phyloP scores from a whole-genome alignment of 345 rosid genomes.

The Acer negundo region DNA sequence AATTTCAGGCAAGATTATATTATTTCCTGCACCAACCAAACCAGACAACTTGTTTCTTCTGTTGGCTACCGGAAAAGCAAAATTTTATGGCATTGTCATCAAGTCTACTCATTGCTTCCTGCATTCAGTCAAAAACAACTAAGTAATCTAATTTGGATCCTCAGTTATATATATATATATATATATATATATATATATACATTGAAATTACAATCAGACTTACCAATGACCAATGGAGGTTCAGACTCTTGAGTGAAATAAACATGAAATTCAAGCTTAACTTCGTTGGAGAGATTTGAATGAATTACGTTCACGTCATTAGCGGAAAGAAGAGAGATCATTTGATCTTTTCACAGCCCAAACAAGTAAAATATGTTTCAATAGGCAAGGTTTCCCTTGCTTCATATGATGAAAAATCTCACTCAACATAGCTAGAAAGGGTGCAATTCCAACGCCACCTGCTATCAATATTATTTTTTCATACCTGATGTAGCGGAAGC shows the following conservation, averaged over 20 bases:
- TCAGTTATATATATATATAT: too few relatives aligned
- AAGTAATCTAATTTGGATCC: too few relatives aligned
- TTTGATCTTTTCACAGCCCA: constrained; percentile 49
- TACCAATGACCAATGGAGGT: constrained; percentile 47
- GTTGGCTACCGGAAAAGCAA: constrained; percentile 5
- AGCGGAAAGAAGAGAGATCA: constrained; percentile 41
- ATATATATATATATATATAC: too few relatives aligned
- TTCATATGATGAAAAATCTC: constrained; percentile 42
- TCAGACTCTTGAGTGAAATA: constrained; percentile 47
- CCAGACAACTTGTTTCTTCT: constrained; percentile 33
- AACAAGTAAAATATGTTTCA: constrained; percentile 37
- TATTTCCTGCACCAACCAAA: constrained; percentile 45
- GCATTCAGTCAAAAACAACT: background rate
- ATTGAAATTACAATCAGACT: constrained; percentile 9
- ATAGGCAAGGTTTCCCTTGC: constrained; percentile 42
- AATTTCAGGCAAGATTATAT: constrained; percentile 35
- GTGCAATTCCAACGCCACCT: constrained; percentile 62
- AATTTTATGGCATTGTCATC: background rate
- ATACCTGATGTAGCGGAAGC: too few relatives aligned
- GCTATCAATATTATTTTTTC: constrained; percentile 48
- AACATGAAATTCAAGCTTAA: constrained; percentile 32
- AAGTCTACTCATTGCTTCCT: background rate
- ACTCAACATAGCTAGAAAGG: constrained; percentile 49
- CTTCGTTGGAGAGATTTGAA: constrained; percentile 26
- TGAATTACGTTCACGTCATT: constrained; percentile 31